Base-by-base conservation (phyloP, 2,329 filamentous ascomycete genomes). In the Trichophyton verrucosum region DNA sequence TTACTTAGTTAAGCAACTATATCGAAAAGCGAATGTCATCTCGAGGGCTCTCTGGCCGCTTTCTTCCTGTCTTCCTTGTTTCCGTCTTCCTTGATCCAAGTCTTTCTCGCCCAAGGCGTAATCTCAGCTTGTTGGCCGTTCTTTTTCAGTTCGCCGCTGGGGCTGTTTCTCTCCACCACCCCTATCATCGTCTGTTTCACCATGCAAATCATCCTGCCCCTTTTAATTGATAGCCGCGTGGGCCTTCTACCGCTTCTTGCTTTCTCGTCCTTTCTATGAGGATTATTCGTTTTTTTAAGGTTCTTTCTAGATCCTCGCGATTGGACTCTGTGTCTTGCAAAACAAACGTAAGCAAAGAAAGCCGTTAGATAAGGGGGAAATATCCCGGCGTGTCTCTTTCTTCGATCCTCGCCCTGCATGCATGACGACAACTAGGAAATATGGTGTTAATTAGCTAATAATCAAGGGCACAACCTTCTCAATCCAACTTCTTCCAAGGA, bases 151-250 rank as follows among this genome's bases (percentile, higher is more conserved):
- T 38, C 33, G 33, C 33, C 11, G 33, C 33, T 38, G 33, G 33
- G 33, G 33, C 33, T 38, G 33, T 38, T 30, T 30, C 27, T 30
- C 27, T 30, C 27, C 27, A 30, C 27, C 27, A 30, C 33, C 33
- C 33, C 47, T 27, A 53, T n/a, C 47, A 17, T 36, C 51, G 51
- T 36, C 20, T 27, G 51, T 55, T 55, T 55, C 51, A 55, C 51
- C 30, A 36, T 27, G 46, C 51, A 55, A 55, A 55, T 55, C 51
- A 36, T 36, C 51, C 13, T 33, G 15, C 51, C 51, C 51, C 49
- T 53, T 53, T 55, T 55, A 55, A 36, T 55, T 55, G 51, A 36
- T 55, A 55, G 51, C 51, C 51, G 51, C 51, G 51, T 55, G 13
- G 51, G 27, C 27, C 15, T 55, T 36, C 15, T n/a, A 17, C 27